Percentiles rank a stretch among this genome's conserved stretches.
phyloP scores from a whole-genome alignment of 495 filamentous ascomycete genomes.

The Cryomyces minteri region DNA sequence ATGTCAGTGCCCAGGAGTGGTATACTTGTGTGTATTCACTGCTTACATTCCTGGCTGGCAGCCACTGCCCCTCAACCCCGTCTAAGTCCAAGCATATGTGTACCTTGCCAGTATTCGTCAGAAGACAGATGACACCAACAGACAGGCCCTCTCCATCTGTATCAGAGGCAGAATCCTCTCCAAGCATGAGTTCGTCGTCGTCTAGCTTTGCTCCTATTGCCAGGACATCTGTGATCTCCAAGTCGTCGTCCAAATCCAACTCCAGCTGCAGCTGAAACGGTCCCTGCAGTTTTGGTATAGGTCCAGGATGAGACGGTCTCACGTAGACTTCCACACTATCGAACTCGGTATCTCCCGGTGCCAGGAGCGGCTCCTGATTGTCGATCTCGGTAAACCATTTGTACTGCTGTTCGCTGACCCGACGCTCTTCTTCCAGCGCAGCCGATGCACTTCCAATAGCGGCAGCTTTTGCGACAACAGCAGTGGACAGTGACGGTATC shows the following conservation, averaged over 20 bases:
- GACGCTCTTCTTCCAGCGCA: conserved; percentile 33
- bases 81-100: conserved; percentile 66
- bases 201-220: conserved; percentile 35
- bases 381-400: conserved; percentile 74
- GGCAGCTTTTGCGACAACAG: conserved; percentile 47
- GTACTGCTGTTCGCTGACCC: conserved; percentile 49
- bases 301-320: conserved; percentile 50
- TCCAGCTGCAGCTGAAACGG: conserved; percentile 56
- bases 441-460: conserved; percentile 37
- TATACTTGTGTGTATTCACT: not conserved
- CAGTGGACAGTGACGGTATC: conserved; percentile 58
- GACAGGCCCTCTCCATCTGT: conserved; percentile 44
- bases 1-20: not conserved
- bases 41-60: conserved; percentile 26
- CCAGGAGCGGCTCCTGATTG: conserved; percentile 44
- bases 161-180: conserved; percentile 28
- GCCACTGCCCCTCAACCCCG: conserved; percentile 70
- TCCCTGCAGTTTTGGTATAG: conserved; percentile 65
- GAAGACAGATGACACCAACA: conserved; percentile 52
- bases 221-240: conserved; percentile 47
- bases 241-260: conserved; percentile 43
- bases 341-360: conserved; percentile 20
- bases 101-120: conserved; percentile 53
- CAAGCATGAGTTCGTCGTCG: conserved; percentile 31
- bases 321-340: conserved; percentile 39